phyloP scores from a whole-genome alignment of 2,329 filamentous ascomycete genomes.

The Ploettnerulaceae sp. region DNA sequence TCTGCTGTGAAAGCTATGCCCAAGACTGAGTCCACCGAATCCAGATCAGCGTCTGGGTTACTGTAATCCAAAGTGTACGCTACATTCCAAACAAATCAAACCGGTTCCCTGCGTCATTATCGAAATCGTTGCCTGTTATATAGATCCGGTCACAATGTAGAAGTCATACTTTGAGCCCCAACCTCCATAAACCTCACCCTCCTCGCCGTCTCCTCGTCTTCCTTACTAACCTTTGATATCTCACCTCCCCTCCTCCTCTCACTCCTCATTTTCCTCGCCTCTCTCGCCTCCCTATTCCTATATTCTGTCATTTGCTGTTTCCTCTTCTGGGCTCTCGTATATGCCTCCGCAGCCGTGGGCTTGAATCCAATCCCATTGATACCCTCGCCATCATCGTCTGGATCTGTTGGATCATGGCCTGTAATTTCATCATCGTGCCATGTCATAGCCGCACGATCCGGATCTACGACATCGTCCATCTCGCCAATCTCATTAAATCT shows the following conservation, averaged over 20 bases:
- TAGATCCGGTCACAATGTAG: constrained; percentile 3
- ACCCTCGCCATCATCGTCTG: constrained; percentile 62
- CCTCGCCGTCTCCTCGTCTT: constrained; percentile 25
- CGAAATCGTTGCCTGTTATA: too few relatives aligned
- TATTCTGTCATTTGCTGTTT: constrained; percentile 60
- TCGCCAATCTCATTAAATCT: constrained; percentile 7
- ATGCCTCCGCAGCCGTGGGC: constrained; percentile 56
- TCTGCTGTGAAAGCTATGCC: neutral
- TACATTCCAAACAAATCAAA: too few relatives aligned
- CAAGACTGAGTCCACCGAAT: too few relatives aligned
- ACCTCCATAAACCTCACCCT: constrained; percentile 31
- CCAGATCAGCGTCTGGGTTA: too few relatives aligned
- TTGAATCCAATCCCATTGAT: constrained; percentile 65
- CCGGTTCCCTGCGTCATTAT: too few relatives aligned
- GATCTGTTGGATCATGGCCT: constrained; percentile 58
- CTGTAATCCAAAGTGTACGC: too few relatives aligned
- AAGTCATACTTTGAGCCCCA: constrained; percentile 17
- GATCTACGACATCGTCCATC: constrained; percentile 21
- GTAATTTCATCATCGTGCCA: constrained; percentile 68
- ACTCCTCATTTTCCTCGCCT: constrained; percentile 53
- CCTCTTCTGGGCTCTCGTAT: constrained; percentile 51
- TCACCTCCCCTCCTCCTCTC: constrained; percentile 41
- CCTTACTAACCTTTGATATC: constrained; percentile 9
- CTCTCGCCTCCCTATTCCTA: constrained; percentile 54
- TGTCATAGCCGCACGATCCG: constrained; percentile 51